Percentiles rank a stretch among this genome's conserved stretches.
Evolutionary conservation across 768 basidiomycete species (phyloP).

Genomic region (Hypsizygus marmoreus): DNA sequence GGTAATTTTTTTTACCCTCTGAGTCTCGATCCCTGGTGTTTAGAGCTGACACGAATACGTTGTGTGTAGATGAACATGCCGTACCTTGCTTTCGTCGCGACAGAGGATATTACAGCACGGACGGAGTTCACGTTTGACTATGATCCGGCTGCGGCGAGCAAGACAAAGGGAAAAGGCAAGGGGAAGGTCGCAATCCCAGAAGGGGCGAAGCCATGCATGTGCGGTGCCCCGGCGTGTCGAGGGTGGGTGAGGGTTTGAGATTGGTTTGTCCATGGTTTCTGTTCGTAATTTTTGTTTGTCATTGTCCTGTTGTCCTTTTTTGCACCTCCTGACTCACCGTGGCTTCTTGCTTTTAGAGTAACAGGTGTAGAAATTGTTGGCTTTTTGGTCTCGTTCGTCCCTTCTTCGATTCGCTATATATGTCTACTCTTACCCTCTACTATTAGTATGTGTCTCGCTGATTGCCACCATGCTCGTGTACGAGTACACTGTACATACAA

Average conservation of each 20-base stretch:
- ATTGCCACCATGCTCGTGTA: too few relatives aligned
- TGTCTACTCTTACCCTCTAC: too few relatives aligned
- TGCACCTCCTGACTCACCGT: not conserved
- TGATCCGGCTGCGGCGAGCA: constrained; percentile 41
- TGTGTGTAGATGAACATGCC: constrained; percentile 55
- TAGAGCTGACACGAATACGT: not conserved
- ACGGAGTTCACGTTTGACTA: constrained; percentile 71
- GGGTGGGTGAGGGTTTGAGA: constrained; percentile 21
- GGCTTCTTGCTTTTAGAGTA: not conserved
- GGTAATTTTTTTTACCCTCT: constrained; percentile 28
- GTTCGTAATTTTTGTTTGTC: not conserved
- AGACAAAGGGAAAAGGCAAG: constrained; percentile 23
- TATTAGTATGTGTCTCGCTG: too few relatives aligned
- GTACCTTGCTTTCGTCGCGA: constrained; percentile 62
- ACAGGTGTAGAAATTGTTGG: not conserved
- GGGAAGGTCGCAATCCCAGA: constrained; percentile 25
- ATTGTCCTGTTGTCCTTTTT: not conserved
- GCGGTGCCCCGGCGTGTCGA: constrained; percentile 26
- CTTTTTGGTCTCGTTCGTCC: too few relatives aligned
- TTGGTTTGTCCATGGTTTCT: not conserved
- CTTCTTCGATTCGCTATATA: too few relatives aligned
- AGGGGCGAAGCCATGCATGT: constrained; percentile 37
- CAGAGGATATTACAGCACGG: constrained; percentile 44
- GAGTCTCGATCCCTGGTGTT: not conserved
- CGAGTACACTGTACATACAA: too few relatives aligned